Evolutionary conservation across 2,329 filamentous ascomycete genomes (phyloP), one percentile per base, ranked within the genome.

Genomic region (Ceratocystis ficicola): DNA sequence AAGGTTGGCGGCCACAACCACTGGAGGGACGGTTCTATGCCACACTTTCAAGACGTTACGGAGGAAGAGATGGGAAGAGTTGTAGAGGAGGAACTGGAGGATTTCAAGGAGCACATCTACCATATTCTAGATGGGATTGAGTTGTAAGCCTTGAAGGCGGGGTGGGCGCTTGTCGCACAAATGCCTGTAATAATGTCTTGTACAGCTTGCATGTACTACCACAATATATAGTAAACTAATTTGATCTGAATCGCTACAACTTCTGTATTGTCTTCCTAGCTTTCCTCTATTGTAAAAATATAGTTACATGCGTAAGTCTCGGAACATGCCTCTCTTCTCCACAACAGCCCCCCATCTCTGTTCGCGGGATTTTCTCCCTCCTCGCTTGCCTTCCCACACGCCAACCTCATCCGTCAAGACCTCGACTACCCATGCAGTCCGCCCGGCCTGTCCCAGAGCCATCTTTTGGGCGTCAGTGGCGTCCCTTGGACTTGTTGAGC

Each of bases 311-410:
- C 59, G 46, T 8, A 44, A 44, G 55, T 61, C 59, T 3, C 76
- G 73, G 41, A 83, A 67, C 65, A 72, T 73, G 5, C 75, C 74
- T 2, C 72, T 72, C 8, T 71, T 72, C 1, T 81, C 71, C 32
- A 78, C 77, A 6, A 85, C 76, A 2, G 77, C 76, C 0, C 74
- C 77, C 82, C 82, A 85, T 52, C 78, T 75, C 75, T 82, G 79
- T 72, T 85, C 83, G 63, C 82, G 74, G 30, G 68, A 70, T 2
- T 73, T 74, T 67, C 73, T 75, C 22, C 55, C 70, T 1, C 69
- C 72, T 17, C 28, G 64, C 65, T 44, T 65, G 30, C 67, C 44
- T 41, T 74, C 72, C 79, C 78, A 81, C 32, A 78, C 70, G 1
- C 80, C 80, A 32, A 77, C 66, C 28, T 81, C 79, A 68, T 83